These are phyloP conservation scores for Phytophthora aleatoria DNA, from an alignment of 352 stramenopile genomes.

Conservation along the genomic window DNA sequence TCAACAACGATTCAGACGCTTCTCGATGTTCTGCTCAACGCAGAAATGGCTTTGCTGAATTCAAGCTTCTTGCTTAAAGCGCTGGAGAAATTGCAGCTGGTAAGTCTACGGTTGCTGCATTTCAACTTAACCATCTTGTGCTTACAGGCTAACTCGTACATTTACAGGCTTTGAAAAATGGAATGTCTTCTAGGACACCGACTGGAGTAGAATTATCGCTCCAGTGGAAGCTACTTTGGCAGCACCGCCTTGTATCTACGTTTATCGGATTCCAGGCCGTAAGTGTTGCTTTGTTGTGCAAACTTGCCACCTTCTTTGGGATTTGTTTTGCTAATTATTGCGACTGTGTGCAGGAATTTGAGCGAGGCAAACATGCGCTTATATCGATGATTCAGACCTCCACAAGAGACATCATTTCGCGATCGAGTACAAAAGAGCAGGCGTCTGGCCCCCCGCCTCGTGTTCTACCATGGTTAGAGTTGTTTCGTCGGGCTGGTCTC, in stretches of 20 bases:
- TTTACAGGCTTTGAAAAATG: constrained; percentile 54
- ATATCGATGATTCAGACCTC: constrained; percentile 29
- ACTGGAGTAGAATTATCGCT: constrained; percentile 65
- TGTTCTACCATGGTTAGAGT: constrained; percentile 69
- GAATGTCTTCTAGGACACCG: constrained; percentile 60
- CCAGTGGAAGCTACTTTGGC: constrained; percentile 72
- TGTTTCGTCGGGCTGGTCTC: constrained; percentile 66
- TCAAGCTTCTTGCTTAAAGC: constrained; percentile 66
- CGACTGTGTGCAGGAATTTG: constrained; percentile 35
- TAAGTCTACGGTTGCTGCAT: constrained; percentile 28
- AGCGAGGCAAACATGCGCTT: constrained; percentile 33
- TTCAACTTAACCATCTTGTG: neutral
- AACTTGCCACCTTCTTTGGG: too few species aligned
- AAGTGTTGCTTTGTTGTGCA: constrained; percentile 15
- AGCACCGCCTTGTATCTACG: constrained; percentile 62
- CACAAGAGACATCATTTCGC: constrained; percentile 30
- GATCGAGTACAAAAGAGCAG: constrained; percentile 22
- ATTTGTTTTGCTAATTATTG: constrained; percentile 14
- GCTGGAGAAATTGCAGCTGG: constrained; percentile 65
- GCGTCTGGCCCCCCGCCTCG: constrained; percentile 27
- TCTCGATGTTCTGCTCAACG: constrained; percentile 68
- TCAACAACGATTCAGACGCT: constrained; percentile 70
- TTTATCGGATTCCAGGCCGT: constrained; percentile 68
- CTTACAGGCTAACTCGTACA: constrained; percentile 14
- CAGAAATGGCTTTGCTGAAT: constrained; percentile 62